Conservation (phyloP, 176 grass and related monocot species). For the Zoysia japonica region DNA sequence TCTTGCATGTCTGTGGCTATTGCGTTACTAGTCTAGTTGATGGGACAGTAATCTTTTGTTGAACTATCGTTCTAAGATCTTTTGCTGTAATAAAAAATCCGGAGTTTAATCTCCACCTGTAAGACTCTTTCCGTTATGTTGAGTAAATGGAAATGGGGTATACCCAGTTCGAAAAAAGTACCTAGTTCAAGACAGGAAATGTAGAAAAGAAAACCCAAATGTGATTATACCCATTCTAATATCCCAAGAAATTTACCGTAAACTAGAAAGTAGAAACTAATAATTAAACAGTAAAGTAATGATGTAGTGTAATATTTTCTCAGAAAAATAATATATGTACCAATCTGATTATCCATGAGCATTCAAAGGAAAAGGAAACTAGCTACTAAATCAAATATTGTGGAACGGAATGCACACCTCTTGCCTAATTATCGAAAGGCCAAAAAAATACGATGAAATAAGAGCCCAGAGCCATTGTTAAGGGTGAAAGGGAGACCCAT, state of each 20-base stretch:
- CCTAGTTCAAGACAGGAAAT: too few species aligned
- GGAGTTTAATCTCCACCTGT: too few species aligned
- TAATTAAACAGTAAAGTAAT: background rate
- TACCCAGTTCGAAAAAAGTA: too few species aligned
- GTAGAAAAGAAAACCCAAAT: too few species aligned
- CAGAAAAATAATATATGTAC: background rate
- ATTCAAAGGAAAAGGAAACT: background rate
- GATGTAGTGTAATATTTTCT: background rate
- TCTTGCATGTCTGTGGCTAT: too few species aligned
- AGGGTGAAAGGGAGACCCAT: background rate
- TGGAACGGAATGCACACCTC: background rate
- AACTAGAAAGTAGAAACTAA: background rate
- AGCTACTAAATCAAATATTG: background rate
- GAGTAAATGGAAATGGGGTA: too few species aligned
- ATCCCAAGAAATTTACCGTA: background rate
- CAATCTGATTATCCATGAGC: background rate
- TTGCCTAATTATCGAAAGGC: background rate
- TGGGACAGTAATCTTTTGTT: too few species aligned
- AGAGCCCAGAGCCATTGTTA: background rate
- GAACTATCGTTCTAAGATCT: too few species aligned
- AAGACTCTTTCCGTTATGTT: too few species aligned
- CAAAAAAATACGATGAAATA: background rate
- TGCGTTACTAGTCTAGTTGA: too few species aligned
- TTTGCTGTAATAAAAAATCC: too few species aligned
- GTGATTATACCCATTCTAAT: background rate